Conservation (phyloP, 2,329 filamentous ascomycete genomes). For the Emericellopsis cladophorae region DNA sequence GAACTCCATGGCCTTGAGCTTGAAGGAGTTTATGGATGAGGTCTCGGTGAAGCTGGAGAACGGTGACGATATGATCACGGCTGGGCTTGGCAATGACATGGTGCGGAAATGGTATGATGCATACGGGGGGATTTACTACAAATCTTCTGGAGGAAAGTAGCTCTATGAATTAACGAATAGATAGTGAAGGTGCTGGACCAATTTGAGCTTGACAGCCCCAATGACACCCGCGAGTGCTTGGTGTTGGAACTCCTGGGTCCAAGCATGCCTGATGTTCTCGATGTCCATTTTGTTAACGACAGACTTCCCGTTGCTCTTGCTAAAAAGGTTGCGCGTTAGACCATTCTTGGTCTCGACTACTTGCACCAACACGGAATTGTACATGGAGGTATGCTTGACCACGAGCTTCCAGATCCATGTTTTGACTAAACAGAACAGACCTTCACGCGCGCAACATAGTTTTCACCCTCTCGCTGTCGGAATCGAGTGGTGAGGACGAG, state of each 20-base stretch:
- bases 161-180: too few species aligned
- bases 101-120: constrained; percentile 29
- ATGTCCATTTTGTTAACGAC: constrained; percentile 4
- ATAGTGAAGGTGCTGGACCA: constrained; percentile 1
- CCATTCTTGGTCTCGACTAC: constrained; percentile 6
- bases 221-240: constrained; percentile 15
- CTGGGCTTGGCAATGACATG: constrained; percentile 24
- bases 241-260: constrained; percentile 17
- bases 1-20: constrained; percentile 24
- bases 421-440: constrained; percentile 3
- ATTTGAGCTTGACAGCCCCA: constrained; percentile 15
- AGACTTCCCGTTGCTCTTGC: constrained; percentile 6
- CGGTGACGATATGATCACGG: constrained; percentile 33
- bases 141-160: not conserved
- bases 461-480: constrained; percentile 1
- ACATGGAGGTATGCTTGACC: constrained; percentile 7
- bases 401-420: not conserved
- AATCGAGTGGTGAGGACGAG: constrained; percentile 1
- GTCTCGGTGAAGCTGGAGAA: constrained; percentile 28
- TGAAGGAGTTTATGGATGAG: constrained; percentile 42
- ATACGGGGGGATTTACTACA: constrained; percentile 14
- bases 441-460: constrained; percentile 8
- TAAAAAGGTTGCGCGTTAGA: constrained; percentile 5
- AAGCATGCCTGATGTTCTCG: constrained; percentile 6
- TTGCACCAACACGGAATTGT: constrained; percentile 5